A percentile compares a stretch with the other conserved stretches of the same genome.
These are phyloP conservation scores for Fraxinus latifolia DNA, from an alignment of 305 asterid genomes.

Conservation along the genomic window DNA sequence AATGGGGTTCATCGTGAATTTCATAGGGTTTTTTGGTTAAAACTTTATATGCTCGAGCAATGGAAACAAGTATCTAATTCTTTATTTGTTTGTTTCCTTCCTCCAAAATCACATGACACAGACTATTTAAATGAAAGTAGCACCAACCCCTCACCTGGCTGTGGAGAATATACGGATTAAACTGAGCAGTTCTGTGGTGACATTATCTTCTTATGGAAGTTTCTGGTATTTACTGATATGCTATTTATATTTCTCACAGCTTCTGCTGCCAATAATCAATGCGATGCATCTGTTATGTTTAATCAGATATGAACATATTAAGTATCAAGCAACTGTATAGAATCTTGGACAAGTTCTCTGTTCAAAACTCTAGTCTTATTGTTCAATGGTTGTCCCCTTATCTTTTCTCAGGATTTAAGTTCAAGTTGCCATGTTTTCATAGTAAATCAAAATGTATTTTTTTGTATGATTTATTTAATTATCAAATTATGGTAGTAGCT, in stretches of 20 bases:
- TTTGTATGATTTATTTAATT: slow-evolving; percentile 4
- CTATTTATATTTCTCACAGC: neutral
- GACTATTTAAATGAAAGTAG: slow-evolving; percentile 6
- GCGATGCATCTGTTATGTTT: neutral
- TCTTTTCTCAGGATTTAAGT: neutral
- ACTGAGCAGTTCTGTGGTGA: neutral
- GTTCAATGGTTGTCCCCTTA: neutral
- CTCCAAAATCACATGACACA: neutral
- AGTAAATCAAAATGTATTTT: neutral
- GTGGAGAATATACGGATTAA: neutral
- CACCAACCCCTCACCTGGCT: neutral
- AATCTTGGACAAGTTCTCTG: neutral
- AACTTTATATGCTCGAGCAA: neutral
- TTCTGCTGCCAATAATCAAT: neutral
- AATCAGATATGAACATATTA: neutral
- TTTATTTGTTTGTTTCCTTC: neutral
- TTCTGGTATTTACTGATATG: neutral
- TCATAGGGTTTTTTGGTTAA: neutral
- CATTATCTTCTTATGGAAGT: neutral
- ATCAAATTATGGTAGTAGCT: slow-evolving; percentile 10
- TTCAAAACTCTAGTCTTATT: neutral
- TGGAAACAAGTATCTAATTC: neutral
- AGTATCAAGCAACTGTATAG: neutral
- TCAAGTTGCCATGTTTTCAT: neutral
- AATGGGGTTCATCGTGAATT: neutral